Evolutionary conservation across 139 green algal genomes (phyloP), one percentile per base, ranked within the genome.

Genomic region (Edaphochlamys debaryana): DNA sequence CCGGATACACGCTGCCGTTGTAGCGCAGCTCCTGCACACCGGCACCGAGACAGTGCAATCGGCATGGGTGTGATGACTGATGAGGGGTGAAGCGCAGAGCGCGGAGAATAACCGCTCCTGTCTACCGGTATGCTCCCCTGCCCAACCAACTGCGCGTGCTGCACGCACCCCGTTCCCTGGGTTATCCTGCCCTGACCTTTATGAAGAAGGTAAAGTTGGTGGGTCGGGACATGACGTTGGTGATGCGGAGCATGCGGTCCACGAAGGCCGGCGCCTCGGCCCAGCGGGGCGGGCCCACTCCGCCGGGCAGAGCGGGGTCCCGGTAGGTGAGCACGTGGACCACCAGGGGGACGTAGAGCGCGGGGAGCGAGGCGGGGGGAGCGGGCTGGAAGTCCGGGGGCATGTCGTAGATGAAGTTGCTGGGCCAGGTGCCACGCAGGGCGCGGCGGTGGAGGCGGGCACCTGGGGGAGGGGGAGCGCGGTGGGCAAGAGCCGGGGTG

Each of bases 291-390:
- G 67, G 67, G 3, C 25, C 67, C 0, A 34, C 36, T 2, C 23
- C 25, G 40, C 67, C 67, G n/a, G n/a, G n/a, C 13, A 23, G 56
- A 25, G 67, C 22, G 5, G 5, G 5, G 40, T 63, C 69, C 41
- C 54, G 32, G 69, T 76, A 76, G 29, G 62, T 42, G 42, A 76
- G 54, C 22, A 76, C 54, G 42, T 76, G 69, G 69, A 76, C 62
- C 30, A 76, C 42, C 30, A 76, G 7, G 8, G 69, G 69, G 17
- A 76, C 40, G 37, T 42, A 8, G 8, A 76, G 30, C 42, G 15
- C 30, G 8, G 69, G 69, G 42, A 76, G 40, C 8, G 41, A 20
- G 1, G 30, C 69, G 8, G 69, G 69, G 45, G 45, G 45, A 9
- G 9, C 45, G 11, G 45, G 15, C 54, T n/a, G 6, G 54, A 63